A percentile compares a stretch with the other conserved stretches of the same genome.
phyloP scores from a whole-genome alignment of 1,139 yeast species.

The Diutina catenulata region DNA sequence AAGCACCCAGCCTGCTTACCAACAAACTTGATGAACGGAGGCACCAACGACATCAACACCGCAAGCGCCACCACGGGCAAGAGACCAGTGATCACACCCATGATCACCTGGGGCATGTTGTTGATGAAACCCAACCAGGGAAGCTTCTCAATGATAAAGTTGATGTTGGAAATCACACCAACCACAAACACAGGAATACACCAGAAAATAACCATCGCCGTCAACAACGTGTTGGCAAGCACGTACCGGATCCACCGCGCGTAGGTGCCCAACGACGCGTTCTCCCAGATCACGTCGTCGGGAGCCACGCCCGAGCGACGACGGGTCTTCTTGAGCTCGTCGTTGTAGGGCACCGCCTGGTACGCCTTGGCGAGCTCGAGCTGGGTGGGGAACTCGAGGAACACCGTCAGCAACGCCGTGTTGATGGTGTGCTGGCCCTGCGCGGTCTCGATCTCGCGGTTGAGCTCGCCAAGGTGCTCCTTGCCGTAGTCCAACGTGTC shows the following conservation, averaged over 20 bases:
- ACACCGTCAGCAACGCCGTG: conserved; percentile 33
- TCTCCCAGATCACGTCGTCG: conserved; percentile 53
- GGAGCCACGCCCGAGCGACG: conserved; percentile 49
- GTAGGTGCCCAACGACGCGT: conserved; percentile 76
- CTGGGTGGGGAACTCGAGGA: conserved; percentile 62
- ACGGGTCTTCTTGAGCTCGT: conserved; percentile 33
- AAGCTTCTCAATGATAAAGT: conserved; percentile 47
- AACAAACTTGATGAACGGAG: conserved; percentile 56
- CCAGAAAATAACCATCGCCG: conserved; percentile 60
- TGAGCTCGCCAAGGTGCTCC: conserved; percentile 42
- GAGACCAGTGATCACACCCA: conserved; percentile 66
- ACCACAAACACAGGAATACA: conserved; percentile 80
- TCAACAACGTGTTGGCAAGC: conserved; percentile 48
- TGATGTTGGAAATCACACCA: conserved; percentile 66
- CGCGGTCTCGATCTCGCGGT: conserved; percentile 38
- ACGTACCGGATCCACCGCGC: conserved; percentile 53
- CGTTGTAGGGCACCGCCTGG: conserved; percentile 46
- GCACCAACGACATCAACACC: conserved; percentile 61
- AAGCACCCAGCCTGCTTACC: conserved; percentile 66
- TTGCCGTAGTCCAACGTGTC: conserved; percentile 51
- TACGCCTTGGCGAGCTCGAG: conserved; percentile 60
- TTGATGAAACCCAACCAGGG: conserved; percentile 54
- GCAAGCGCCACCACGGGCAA: conserved; percentile 61
- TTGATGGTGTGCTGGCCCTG: conserved; percentile 35
- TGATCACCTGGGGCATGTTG: conserved; percentile 42